Evolutionary conservation across 352 stramenopile species (phyloP).

Genomic region (Plasmopara viticola): DNA sequence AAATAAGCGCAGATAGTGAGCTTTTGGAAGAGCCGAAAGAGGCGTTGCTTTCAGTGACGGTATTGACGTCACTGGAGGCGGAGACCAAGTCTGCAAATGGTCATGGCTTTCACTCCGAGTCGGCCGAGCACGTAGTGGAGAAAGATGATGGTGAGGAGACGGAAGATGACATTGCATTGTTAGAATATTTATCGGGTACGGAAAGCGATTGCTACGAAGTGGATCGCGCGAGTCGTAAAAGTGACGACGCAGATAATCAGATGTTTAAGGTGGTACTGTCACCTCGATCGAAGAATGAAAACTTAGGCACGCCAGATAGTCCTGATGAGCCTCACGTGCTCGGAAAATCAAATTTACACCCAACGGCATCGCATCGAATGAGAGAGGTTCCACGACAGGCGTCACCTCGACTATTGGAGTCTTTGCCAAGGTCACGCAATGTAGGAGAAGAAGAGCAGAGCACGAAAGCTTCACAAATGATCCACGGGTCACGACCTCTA

Average conservation of each 20-base stretch:
- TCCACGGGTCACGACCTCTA: background rate
- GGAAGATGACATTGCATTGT: slow-evolving; percentile 28
- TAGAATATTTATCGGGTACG: slow-evolving; percentile 26
- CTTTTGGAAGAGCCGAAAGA: slow-evolving; percentile 16
- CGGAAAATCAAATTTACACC: slow-evolving; percentile 13
- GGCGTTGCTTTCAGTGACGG: slow-evolving; percentile 17
- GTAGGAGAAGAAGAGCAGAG: background rate
- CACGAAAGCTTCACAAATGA: slow-evolving; percentile 11
- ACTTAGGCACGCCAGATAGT: slow-evolving; percentile 15
- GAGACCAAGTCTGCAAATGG: slow-evolving; percentile 14
- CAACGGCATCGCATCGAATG: slow-evolving; percentile 13
- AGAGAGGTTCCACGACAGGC: slow-evolving; percentile 19
- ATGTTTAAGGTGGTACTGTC: slow-evolving; percentile 12
- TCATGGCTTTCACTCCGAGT: slow-evolving; percentile 1
- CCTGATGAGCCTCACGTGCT: slow-evolving; percentile 15
- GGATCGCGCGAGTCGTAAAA: slow-evolving; percentile 24
- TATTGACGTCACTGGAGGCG: slow-evolving; percentile 14
- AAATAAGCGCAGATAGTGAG: slow-evolving; percentile 6
- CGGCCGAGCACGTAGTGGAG: slow-evolving; percentile 10
- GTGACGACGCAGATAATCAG: slow-evolving; percentile 14
- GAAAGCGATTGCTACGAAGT: slow-evolving; percentile 29
- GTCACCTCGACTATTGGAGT: slow-evolving; percentile 11
- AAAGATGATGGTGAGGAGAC: slow-evolving; percentile 21
- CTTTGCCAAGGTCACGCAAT: slow-evolving; percentile 5
- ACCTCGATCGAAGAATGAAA: slow-evolving; percentile 21